Conservation (phyloP, 2,329 filamentous ascomycete species). For the Exophiala bonariae region DNA sequence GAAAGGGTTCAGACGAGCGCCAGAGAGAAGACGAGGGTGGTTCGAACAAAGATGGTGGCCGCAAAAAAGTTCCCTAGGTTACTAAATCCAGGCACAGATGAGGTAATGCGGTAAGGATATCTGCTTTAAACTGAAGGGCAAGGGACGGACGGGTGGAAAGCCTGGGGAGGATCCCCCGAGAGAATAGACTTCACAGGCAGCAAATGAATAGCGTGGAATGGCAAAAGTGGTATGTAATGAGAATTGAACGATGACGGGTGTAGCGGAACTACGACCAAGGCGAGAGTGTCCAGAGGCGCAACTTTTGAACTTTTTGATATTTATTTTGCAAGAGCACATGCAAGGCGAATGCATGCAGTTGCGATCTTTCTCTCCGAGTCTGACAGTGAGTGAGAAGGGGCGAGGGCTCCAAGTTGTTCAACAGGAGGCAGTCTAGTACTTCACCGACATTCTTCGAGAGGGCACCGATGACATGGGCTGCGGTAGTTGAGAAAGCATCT, state of each 20-base stretch:
- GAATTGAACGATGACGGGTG: constrained; percentile 22
- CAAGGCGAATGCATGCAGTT: background rate
- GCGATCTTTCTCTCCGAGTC: too few relatives aligned
- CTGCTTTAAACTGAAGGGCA: too few relatives aligned
- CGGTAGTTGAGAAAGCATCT: too few relatives aligned
- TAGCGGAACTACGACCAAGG: constrained; percentile 10
- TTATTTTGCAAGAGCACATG: constrained; percentile 4
- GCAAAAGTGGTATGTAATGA: constrained; percentile 22
- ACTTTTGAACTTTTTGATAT: background rate
- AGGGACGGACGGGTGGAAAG: background rate
- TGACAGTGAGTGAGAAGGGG: too few relatives aligned
- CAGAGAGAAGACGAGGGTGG: background rate
- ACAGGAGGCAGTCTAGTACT: too few relatives aligned
- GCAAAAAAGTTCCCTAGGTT: constrained; percentile 8
- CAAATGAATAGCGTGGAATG: constrained; percentile 8
- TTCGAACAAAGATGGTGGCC: background rate
- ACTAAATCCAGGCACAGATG: constrained; percentile 3
- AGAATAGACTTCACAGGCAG: constrained; percentile 7
- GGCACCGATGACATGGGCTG: too few relatives aligned
- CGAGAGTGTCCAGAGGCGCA: too few relatives aligned
- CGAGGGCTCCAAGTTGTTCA: too few relatives aligned
- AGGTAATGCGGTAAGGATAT: constrained; percentile 1
- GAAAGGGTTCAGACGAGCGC: too few relatives aligned
- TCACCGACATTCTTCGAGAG: too few relatives aligned
- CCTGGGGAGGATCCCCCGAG: background rate